Percentiles rank a stretch among this genome's conserved stretches.
Evolutionary conservation across 352 stramenopile species (phyloP).

Genomic region (Globisporangium paddicum): DNA sequence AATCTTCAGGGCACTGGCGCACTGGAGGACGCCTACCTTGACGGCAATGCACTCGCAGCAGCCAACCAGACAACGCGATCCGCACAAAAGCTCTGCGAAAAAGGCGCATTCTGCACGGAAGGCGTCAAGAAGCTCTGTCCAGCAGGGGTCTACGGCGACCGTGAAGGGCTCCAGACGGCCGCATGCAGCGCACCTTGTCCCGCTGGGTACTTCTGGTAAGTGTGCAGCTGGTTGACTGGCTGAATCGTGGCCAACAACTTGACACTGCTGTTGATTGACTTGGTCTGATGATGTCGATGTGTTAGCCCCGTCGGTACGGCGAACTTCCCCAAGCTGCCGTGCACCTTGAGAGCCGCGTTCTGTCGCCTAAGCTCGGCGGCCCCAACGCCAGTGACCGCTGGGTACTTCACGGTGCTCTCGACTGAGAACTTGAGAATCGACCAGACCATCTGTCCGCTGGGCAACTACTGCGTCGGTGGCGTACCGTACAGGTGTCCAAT

Average conservation of each 20-base stretch:
- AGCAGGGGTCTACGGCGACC: constrained; percentile 38
- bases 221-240: background rate
- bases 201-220: constrained; percentile 60
- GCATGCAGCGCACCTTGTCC: constrained; percentile 54
- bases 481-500: constrained; percentile 43
- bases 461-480: constrained; percentile 57
- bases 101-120: constrained; percentile 44
- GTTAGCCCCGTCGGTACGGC: constrained; percentile 38
- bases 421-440: constrained; percentile 31
- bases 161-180: constrained; percentile 28
- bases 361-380: constrained; percentile 38
- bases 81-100: constrained; percentile 43
- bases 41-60: constrained; percentile 24
- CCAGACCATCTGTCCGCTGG: constrained; percentile 46
- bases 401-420: constrained; percentile 45
- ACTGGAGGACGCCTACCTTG: constrained; percentile 38
- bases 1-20: constrained; percentile 2
- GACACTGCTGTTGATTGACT: background rate
- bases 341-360: constrained; percentile 28
- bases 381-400: constrained; percentile 29
- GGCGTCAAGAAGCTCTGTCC: constrained; percentile 55
- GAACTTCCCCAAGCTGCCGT: constrained; percentile 33
- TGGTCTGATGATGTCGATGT: background rate
- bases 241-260: background rate
- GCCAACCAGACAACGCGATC: constrained; percentile 38